Evolutionary conservation across 495 filamentous ascomycete species (phyloP).

Genomic region (Lophium mytilinum): DNA sequence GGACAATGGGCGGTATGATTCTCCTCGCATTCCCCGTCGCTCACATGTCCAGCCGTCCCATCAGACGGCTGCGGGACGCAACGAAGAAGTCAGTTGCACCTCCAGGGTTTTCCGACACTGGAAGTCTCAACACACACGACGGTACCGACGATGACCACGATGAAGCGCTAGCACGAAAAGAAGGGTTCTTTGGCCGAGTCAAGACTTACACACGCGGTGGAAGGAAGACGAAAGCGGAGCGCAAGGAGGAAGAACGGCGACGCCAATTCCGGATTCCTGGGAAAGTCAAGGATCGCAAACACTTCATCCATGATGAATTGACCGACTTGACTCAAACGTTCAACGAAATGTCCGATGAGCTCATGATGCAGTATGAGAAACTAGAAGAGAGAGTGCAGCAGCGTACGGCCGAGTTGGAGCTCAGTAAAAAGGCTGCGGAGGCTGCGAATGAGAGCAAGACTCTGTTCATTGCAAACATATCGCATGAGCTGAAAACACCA

Average conservation of each 20-base stretch:
- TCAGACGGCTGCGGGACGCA: conserved; percentile 65
- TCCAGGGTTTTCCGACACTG: conserved; percentile 42
- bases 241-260: conserved; percentile 37
- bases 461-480: conserved; percentile 91
- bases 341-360: conserved; percentile 89
- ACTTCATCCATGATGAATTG: conserved; percentile 74
- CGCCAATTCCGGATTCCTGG: conserved; percentile 72
- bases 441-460: conserved; percentile 92
- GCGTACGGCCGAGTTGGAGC: conserved; percentile 74
- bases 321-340: conserved; percentile 81
- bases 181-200: conserved; percentile 36
- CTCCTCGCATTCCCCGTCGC: conserved; percentile 66
- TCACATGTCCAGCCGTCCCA: conserved; percentile 71
- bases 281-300: conserved; percentile 67
- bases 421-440: conserved; percentile 84
- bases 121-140: conserved; percentile 31
- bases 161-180: conserved; percentile 34
- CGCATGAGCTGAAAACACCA: conserved; percentile 87
- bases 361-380: conserved; percentile 73
- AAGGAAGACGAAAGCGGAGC: conserved; percentile 28
- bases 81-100: conserved; percentile 69
- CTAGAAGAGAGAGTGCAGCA: conserved; percentile 78
- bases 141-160: conserved; percentile 33
- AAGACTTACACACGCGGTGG: conserved; percentile 27
- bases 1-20: conserved; percentile 61